Evolutionary conservation across 192 early-diverging fungal species (phyloP), one percentile per base, ranked within the genome.

Genomic region (Ramicandelaber brevisporus): DNA sequence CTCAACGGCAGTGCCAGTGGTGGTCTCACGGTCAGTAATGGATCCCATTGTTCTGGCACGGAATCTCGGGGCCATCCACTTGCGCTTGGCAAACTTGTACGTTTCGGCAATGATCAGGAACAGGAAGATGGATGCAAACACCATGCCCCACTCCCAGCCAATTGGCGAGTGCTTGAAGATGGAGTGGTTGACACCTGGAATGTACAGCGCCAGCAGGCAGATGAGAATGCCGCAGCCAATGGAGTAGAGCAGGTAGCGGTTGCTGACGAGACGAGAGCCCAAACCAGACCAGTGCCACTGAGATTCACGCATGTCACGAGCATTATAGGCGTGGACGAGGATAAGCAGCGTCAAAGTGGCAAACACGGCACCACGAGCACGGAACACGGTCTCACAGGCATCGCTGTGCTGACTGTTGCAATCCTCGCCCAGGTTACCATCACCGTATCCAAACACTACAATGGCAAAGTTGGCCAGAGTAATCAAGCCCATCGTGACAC

Each of bases 241-340:
- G 17, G 52, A 47, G 11, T 23, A 52, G 19, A 48, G 37, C 13
- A 77, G 38, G 27, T 59, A 57, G 22, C 40, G 45, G 45, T 72
- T 74, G 23, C 65, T 47, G 14, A 38, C 24, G 33, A 53, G 34
- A 14, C 43, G 51, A 24, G 56, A 36, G 11, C 50, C 29, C 48
- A 44, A 52, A 31, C 20, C 31, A 44, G 32, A 37, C 24, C 27
- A 44, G 16, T 15, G 46, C 67, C 68, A 82, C 30, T 61, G 59
- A 27, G 64, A 55, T 0, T 69, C 46, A 20, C 66, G 51, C 14
- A 66, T 49, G 26, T 69, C 54, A 16, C 75, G 68, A 48, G 73
- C 79, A 38, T 77, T 81, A 41, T 67, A 66, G 6, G 60, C 68
- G 38, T 81, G 78, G 23, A 79, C 41, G 7, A 84, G 57, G 17